Evolutionary conservation across 2,329 filamentous ascomycete genomes (phyloP), one percentile per base, ranked within the genome.

Genomic region (Scolecobasidium constrictum): DNA sequence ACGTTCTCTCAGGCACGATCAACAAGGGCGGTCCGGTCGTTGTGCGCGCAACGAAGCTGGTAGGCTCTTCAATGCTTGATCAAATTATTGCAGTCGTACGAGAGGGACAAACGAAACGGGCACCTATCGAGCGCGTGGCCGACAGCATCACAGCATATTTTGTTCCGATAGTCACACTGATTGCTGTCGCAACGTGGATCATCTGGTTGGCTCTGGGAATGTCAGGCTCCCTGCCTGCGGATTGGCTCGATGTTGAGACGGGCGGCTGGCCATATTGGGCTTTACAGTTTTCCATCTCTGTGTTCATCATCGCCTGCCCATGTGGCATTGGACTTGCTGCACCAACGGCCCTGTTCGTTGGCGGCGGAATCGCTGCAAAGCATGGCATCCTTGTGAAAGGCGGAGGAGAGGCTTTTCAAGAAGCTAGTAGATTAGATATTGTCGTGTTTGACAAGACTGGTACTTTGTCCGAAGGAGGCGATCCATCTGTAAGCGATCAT

Each of bases 391-490:
- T 93, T 1, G 85, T 83, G 51, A 86, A 87, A 60, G 85, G 86
- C 17, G 86, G 86, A 17, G 86, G 86, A 23, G 83, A 88, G 56
- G 86, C 85, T 0, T 90, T 92, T 56, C 83, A 90, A 58, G 86
- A 86, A 63, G 85, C 85, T 3, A 87, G 83, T 56, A 75, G 74
- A 9, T 71, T 88, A 35, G 78, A 86, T 57, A 82, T 80, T 41
- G 78, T 92, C 31, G 82, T 92, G 1, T 92, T 93, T 56, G 86
- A 93, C 69, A 92, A 93, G 68, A 93, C 86, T 0, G 86, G 86
- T 1, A 93, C 86, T 0, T 65, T 93, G 45, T 92, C 86, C 0
- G 67, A 81, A 52, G 74, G 74, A 4, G 83, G 81, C 5, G 78
- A 85, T 49, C 83, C 84, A 0, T 74, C 68, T 20, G 78, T 90